phyloP scores from a whole-genome alignment of 2,329 filamentous ascomycete genomes.

The Paramyrothecium sp. region DNA sequence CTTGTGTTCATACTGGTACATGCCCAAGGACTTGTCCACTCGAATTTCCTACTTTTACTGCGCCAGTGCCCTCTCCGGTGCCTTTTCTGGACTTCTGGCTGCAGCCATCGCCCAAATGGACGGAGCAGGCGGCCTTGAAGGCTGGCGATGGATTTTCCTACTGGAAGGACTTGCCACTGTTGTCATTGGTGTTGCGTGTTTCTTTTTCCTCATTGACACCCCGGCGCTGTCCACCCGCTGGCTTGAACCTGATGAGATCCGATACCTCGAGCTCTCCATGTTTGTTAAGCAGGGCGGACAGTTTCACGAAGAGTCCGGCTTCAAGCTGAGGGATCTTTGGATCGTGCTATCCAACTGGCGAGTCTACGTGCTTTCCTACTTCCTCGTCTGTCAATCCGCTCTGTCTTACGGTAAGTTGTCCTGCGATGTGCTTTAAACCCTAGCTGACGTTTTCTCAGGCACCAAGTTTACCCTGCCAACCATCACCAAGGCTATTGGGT shows the following conservation, averaged over 20 bases:
- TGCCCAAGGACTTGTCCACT: conserved; percentile 20
- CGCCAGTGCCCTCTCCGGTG: conserved; percentile 35
- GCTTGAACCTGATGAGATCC: conserved; percentile 33
- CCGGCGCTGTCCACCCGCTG: conserved; percentile 29
- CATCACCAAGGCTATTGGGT: conserved; percentile 37
- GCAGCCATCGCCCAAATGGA: conserved; percentile 17
- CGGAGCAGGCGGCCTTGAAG: conserved; percentile 45
- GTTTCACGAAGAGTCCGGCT: conserved; percentile 14
- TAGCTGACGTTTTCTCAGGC: conserved; percentile 3
- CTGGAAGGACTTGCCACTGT: conserved; percentile 57
- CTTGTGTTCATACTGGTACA: conserved; percentile 26
- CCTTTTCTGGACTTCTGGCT: conserved; percentile 39
- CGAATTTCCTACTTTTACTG: conserved; percentile 25
- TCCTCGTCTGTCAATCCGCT: conserved; percentile 16
- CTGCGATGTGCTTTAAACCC: too few relatives aligned
- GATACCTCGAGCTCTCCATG: conserved; percentile 23
- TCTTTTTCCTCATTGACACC: conserved; percentile 43
- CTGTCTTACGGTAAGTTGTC: conserved; percentile 2
- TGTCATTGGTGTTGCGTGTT: conserved; percentile 31
- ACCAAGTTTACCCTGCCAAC: conserved; percentile 28
- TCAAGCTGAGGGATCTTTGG: conserved; percentile 19
- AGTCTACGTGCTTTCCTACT: conserved; percentile 21
- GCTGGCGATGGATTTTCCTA: conserved; percentile 57
- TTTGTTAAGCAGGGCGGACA: conserved; percentile 26
- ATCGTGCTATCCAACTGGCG: conserved; percentile 21